Evolutionary conservation across 306 rosid species (phyloP).

Genomic region (Medicago ruthenica): DNA sequence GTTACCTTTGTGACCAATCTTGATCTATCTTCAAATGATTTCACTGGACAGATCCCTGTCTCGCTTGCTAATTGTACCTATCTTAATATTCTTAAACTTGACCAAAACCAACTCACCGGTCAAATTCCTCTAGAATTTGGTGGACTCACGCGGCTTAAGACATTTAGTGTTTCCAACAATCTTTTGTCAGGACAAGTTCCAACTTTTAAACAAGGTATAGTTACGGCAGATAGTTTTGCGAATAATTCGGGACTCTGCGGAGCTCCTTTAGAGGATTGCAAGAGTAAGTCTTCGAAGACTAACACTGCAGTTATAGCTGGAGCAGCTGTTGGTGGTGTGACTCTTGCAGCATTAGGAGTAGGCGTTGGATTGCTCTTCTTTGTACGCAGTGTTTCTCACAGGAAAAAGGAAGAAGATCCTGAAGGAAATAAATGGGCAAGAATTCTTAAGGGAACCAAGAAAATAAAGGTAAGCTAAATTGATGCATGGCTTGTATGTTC

Average conservation of each 20-base stretch:
- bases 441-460: slow-evolving; percentile 78
- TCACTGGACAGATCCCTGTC: slow-evolving; percentile 64
- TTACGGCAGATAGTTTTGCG: slow-evolving; percentile 42
- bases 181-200: slow-evolving; percentile 75
- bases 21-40: slow-evolving; percentile 78
- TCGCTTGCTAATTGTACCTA: slow-evolving; percentile 55
- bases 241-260: slow-evolving; percentile 83
- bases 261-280: slow-evolving; percentile 40
- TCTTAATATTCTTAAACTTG: slow-evolving; percentile 75
- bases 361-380: slow-evolving; percentile 67
- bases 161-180: slow-evolving; percentile 64
- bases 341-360: slow-evolving; percentile 62
- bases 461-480: slow-evolving; percentile 69
- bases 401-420: slow-evolving; percentile 85
- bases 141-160: slow-evolving; percentile 56
- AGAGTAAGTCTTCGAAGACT: slow-evolving; percentile 32
- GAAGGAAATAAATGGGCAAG: slow-evolving; percentile 96
- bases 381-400: slow-evolving; percentile 60
- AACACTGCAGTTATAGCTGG: slow-evolving; percentile 72
- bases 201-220: not conserved
- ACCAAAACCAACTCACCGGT: slow-evolving; percentile 72
- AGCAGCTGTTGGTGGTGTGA: slow-evolving; percentile 79
- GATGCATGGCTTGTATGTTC: slow-evolving; percentile 16
- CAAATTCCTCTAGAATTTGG: slow-evolving; percentile 60
- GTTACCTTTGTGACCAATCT: slow-evolving; percentile 37